Conservation (phyloP, 371 early-diverging fungal genomes). For the Rhizopus sp. region DNA sequence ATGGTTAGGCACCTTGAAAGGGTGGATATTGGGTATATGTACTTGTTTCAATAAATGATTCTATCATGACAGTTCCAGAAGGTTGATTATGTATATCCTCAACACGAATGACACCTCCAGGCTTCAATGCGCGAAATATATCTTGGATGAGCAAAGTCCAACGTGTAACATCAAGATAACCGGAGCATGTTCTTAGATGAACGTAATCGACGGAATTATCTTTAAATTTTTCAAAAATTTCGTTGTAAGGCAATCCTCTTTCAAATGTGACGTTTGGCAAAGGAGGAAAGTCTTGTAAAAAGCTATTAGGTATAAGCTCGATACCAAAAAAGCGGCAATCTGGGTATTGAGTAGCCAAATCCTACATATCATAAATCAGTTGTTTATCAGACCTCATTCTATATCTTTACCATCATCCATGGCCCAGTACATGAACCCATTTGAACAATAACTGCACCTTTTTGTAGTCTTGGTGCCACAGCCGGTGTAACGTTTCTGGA, state of each 20-base stretch:
- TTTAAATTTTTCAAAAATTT: slow-evolving; percentile 1
- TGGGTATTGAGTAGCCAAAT: slow-evolving; percentile 43
- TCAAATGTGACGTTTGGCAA: slow-evolving; percentile 32
- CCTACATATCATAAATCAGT: slow-evolving; percentile 18
- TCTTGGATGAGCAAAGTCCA: slow-evolving; percentile 26
- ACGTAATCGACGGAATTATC: slow-evolving; percentile 33
- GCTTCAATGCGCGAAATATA: slow-evolving; percentile 33
- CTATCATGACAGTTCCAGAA: slow-evolving; percentile 37
- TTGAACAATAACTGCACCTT: slow-evolving; percentile 25
- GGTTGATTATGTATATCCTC: slow-evolving; percentile 37
- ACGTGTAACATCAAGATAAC: slow-evolving; percentile 6
- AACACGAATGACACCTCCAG: slow-evolving; percentile 40
- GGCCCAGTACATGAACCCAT: slow-evolving; percentile 22
- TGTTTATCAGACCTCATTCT: background rate
- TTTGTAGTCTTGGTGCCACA: slow-evolving; percentile 21
- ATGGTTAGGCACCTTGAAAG: background rate
- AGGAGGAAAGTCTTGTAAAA: slow-evolving; percentile 20
- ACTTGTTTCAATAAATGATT: slow-evolving; percentile 44
- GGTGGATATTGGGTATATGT: slow-evolving; percentile 7
- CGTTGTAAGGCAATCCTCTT: background rate
- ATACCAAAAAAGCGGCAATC: slow-evolving; percentile 34
- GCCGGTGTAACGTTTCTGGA: slow-evolving; percentile 22
- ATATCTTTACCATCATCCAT: slow-evolving; percentile 24
- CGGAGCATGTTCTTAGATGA: slow-evolving; percentile 29
- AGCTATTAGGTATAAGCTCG: slow-evolving; percentile 13